Base-by-base conservation (phyloP, 352 stramenopile species). In the Phytophthora pisi region DNA sequence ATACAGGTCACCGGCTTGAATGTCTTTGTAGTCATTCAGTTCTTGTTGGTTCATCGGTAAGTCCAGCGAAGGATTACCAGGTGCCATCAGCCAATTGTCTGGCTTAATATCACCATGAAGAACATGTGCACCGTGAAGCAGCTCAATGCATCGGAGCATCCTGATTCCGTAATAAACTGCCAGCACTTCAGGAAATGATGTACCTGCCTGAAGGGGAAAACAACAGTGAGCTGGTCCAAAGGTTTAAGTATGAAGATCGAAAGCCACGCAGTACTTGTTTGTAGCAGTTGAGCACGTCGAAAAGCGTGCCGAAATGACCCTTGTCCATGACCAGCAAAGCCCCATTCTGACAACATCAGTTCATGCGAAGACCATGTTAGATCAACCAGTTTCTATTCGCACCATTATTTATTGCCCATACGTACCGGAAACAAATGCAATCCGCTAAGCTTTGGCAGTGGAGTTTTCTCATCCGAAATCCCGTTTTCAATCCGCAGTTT, bases 51-150 rank as follows among this genome's bases (percentile, higher is more conserved):
- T 55, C 30, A 54, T 52, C 18, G 26, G 63, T 8, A 76, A 43
- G 31, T 67, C 56, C 1, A 61, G 65, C 7, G 55, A 31, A 43
- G 53, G 52, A 9, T 57, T 66, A 18, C 82, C 69, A 34, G 74
- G 66, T 26, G 75, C 64, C 30, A 96, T 62, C 10, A 96, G 65
- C 89, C 89, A 96, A 61, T 96, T 96, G 47, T 96, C 88, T 7
- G 89, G 89, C 60, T 96, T 96, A 47, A 96, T 80, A 55, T 96
- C 89, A 24, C 89, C 89, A 43, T 96, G 89, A 4, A 96, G 70
- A 64, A 96, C 64, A 0, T 85, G 70, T 6, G 76, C 76, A 8
- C 51, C 31, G 47, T 96, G 89, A 34, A 96, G 69, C 15, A 84
- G 30, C 45, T 93, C 83, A 36, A 95, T 68, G 11, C 77, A 78